phyloP scores from a whole-genome alignment of 176 grass and related monocot species.

The Triticum turgidum region DNA sequence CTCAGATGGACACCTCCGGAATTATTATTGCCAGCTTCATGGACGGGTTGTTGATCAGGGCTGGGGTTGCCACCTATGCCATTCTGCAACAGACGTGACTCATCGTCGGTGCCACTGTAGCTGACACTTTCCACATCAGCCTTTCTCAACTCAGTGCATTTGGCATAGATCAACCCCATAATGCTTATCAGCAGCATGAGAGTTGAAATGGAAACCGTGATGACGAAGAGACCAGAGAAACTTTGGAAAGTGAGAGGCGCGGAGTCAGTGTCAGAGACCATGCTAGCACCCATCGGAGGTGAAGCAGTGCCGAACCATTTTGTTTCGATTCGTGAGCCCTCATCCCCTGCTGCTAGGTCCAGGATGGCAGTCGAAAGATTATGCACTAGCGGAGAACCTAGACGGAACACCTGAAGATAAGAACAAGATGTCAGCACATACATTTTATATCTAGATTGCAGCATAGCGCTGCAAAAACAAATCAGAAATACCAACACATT shows the following conservation, averaged over 20 bases:
- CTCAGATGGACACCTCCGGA: not conserved
- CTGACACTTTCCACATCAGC: not conserved
- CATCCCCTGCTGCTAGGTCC: constrained; percentile 27
- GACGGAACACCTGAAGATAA: constrained; percentile 40
- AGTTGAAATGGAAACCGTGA: constrained; percentile 39
- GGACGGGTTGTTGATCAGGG: not conserved
- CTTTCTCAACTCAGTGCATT: not conserved
- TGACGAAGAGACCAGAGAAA: constrained; percentile 56
- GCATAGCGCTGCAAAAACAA: not conserved
- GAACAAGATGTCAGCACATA: not conserved
- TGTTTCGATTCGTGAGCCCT: constrained; percentile 7
- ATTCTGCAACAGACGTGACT: not conserved
- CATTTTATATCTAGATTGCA: not conserved
- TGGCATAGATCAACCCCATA: not conserved
- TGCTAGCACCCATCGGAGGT: not conserved
- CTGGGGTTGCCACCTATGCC: not conserved
- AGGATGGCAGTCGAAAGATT: constrained; percentile 54
- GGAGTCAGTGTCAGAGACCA: not conserved
- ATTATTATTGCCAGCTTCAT: not conserved
- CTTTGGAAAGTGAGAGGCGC: constrained; percentile 24
- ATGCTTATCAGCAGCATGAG: constrained; percentile 48
- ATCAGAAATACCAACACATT: not conserved
- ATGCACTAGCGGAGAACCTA: constrained; percentile 43
- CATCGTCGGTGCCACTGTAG: not conserved
- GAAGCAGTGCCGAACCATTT: constrained; percentile 32